phyloP scores from a whole-genome alignment of 164 flowering plant species.

The Nelumbo lutea region DNA sequence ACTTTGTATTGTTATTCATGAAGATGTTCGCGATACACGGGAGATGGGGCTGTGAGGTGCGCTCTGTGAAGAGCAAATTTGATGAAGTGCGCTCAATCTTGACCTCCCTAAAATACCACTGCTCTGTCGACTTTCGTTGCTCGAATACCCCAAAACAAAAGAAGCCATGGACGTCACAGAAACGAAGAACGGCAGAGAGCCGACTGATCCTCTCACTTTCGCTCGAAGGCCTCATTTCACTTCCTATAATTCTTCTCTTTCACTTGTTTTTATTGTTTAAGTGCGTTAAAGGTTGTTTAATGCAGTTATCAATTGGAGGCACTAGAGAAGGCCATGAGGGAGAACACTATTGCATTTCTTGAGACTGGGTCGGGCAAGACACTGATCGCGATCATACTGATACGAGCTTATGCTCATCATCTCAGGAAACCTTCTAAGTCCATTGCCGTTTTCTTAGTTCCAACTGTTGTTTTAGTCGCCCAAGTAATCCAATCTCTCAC shows the following conservation, averaged over 20 bases:
- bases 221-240: not conserved
- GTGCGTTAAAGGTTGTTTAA: not conserved
- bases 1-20: no score
- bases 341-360: slow-evolving; percentile 73
- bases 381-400: slow-evolving; percentile 79
- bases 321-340: slow-evolving; percentile 56
- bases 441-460: slow-evolving; percentile 69
- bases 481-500: slow-evolving; percentile 30
- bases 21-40: no score
- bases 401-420: slow-evolving; percentile 54
- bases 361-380: slow-evolving; percentile 98
- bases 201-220: not conserved
- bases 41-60: no score
- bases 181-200: no score
- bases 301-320: slow-evolving; percentile 84
- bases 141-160: no score
- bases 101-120: no score
- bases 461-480: slow-evolving; percentile 62
- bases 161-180: no score
- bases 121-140: no score
- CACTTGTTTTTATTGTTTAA: not conserved
- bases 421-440: slow-evolving; percentile 58
- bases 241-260: no score
- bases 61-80: no score
- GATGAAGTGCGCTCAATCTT: no score